Evolutionary conservation across 805 yeast species (phyloP).

Genomic region (Starmerella gropengiesseri): DNA sequence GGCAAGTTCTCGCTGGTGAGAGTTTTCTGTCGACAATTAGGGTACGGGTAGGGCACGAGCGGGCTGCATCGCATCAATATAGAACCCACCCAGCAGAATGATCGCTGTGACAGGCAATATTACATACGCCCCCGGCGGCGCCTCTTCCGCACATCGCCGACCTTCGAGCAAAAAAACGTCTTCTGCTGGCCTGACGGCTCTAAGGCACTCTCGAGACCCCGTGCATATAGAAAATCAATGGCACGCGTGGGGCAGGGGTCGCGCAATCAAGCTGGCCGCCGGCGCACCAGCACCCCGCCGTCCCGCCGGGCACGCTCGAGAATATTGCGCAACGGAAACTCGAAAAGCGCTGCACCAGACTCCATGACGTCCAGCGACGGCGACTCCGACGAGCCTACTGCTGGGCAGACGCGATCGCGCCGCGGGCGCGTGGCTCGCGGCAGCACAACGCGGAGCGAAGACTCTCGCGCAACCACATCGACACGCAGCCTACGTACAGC

Average conservation of each 20-base stretch:
- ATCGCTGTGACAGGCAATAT: conserved; percentile 2
- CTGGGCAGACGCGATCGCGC: too few species aligned
- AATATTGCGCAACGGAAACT: not conserved
- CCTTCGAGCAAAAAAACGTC: not conserved
- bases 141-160: conserved; percentile 2
- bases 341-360: not conserved
- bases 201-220: not conserved
- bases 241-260: conserved; percentile 21
- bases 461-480: too few species aligned
- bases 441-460: too few species aligned
- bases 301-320: not conserved
- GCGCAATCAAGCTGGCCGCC: conserved; percentile 3
- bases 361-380: not conserved
- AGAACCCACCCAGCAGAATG: conserved; percentile 3
- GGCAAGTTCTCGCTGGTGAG: not conserved
- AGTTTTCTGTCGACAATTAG: not conserved
- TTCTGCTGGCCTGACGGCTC: not conserved
- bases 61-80: conserved; percentile 9
- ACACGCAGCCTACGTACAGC: too few species aligned
- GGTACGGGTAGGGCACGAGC: conserved; percentile 7
- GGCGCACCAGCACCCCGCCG: conserved; percentile 4
- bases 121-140: conserved; percentile 9
- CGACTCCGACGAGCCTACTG: too few species aligned
- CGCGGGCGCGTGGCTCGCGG: too few species aligned
- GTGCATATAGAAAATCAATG: conserved; percentile 1